These are phyloP conservation scores for Skeletonema potamos DNA, from an alignment of 108 stramenopile species.

Conservation along the genomic window DNA sequence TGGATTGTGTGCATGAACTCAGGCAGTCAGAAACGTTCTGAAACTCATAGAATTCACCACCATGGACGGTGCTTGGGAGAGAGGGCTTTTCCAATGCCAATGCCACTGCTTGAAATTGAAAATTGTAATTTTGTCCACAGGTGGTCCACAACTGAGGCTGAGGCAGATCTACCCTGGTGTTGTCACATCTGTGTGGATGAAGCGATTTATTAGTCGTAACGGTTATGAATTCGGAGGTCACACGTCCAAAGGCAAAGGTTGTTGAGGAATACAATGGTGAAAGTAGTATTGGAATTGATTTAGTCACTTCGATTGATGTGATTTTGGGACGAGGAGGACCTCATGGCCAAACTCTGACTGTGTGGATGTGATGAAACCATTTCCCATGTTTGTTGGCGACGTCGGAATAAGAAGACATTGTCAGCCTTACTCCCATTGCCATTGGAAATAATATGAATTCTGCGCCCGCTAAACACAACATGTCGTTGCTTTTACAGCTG, in stretches of 20 bases:
- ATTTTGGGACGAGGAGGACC: constrained; percentile 65
- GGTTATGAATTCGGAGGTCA: no score
- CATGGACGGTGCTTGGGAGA: background rate
- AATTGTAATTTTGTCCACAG: no score
- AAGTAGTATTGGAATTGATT: constrained; percentile 32
- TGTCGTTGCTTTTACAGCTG: constrained; percentile 7
- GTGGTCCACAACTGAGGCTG: no score
- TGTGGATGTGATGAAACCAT: constrained; percentile 54
- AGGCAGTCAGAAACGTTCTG: no score
- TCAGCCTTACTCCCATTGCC: constrained; percentile 25
- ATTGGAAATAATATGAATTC: constrained; percentile 24
- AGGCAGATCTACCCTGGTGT: no score
- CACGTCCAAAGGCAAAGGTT: constrained; percentile 19
- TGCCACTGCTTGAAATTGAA: no score
- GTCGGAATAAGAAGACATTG: constrained; percentile 36
- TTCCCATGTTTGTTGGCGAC: constrained; percentile 52
- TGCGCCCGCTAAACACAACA: no score
- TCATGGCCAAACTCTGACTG: constrained; percentile 57
- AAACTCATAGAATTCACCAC: no score
- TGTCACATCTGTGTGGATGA: no score
- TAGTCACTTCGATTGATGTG: constrained; percentile 78
- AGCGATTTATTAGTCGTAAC: no score
- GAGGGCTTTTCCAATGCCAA: no score
- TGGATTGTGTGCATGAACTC: no score
- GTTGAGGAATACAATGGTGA: background rate